Conservation (phyloP, 352 stramenopile genomes). For the Phytopythium mirpurense region DNA sequence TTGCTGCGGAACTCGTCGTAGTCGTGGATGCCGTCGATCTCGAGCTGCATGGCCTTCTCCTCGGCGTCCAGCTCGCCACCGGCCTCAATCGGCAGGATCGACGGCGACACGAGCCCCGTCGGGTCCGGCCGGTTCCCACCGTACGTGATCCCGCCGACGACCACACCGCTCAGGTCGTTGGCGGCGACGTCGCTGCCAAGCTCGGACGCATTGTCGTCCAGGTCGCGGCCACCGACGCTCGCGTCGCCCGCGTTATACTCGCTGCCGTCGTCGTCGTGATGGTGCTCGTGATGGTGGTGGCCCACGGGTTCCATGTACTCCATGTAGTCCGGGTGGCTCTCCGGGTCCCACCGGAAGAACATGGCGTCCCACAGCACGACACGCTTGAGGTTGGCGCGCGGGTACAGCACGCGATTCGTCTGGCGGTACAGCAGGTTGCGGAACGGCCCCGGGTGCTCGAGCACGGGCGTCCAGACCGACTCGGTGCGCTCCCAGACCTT, state of each 20-base stretch:
- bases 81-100: slow-evolving; percentile 29
- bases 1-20: slow-evolving; percentile 70
- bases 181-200: neutral
- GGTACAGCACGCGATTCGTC: slow-evolving; percentile 79
- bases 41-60: slow-evolving; percentile 60
- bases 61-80: slow-evolving; percentile 43
- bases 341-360: slow-evolving; percentile 84
- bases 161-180: slow-evolving; percentile 2
- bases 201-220: slow-evolving; percentile 4
- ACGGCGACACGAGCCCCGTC: slow-evolving; percentile 15
- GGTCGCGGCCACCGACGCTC: neutral
- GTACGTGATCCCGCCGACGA: slow-evolving; percentile 3
- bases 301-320: slow-evolving; percentile 73
- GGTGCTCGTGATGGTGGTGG: slow-evolving; percentile 23
- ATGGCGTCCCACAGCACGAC: slow-evolving; percentile 84
- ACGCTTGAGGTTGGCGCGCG: slow-evolving; percentile 81
- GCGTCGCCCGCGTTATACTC: slow-evolving; percentile 14
- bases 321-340: slow-evolving; percentile 85
- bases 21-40: slow-evolving; percentile 82
- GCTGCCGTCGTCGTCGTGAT: slow-evolving; percentile 17
- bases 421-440: slow-evolving; percentile 73
- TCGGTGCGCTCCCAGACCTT: slow-evolving; percentile 85
- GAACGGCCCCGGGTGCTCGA: slow-evolving; percentile 59
- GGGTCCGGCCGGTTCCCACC: slow-evolving; percentile 3
- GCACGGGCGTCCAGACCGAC: slow-evolving; percentile 76